A percentile compares a stretch with the other conserved stretches of the same genome.
Evolutionary conservation across 148 eudicot species (phyloP).

Genomic region (Amaranthus hypochondriacus): DNA sequence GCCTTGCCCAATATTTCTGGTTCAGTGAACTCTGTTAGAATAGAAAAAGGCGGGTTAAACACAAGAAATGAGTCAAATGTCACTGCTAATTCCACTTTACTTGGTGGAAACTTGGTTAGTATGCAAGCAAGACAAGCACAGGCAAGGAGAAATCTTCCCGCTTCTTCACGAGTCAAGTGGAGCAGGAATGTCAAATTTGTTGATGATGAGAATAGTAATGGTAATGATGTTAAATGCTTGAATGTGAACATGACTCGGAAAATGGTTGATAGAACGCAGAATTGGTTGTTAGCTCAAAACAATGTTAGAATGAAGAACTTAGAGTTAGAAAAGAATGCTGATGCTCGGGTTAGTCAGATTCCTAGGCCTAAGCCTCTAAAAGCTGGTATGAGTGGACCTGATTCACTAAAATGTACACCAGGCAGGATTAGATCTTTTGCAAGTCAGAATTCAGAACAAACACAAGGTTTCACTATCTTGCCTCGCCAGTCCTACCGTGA

Average conservation of each 20-base stretch:
- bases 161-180: background rate
- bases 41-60: background rate
- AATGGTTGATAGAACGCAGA: background rate
- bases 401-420: slow-evolving; percentile 16
- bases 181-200: background rate
- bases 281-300: background rate
- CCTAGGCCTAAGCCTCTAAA: slow-evolving; percentile 14
- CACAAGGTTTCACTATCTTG: slow-evolving; percentile 26
- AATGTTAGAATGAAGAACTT: background rate
- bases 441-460: slow-evolving; percentile 19
- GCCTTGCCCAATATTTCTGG: slow-evolving; percentile 1
- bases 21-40: background rate
- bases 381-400: slow-evolving; percentile 18
- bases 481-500: slow-evolving; percentile 13
- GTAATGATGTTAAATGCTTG: slow-evolving; percentile 3
- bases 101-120: background rate
- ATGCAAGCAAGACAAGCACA: slow-evolving; percentile 5
- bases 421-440: slow-evolving; percentile 8
- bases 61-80: background rate
- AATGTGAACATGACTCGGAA: slow-evolving; percentile 1
- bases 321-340: background rate
- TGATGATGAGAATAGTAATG: background rate
- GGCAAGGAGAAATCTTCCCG: background rate
- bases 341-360: slow-evolving; percentile 14
- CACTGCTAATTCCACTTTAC: background rate